These are phyloP conservation scores for Quercus variabilis DNA, from an alignment of 306 rosid species.

Conservation along the genomic window DNA sequence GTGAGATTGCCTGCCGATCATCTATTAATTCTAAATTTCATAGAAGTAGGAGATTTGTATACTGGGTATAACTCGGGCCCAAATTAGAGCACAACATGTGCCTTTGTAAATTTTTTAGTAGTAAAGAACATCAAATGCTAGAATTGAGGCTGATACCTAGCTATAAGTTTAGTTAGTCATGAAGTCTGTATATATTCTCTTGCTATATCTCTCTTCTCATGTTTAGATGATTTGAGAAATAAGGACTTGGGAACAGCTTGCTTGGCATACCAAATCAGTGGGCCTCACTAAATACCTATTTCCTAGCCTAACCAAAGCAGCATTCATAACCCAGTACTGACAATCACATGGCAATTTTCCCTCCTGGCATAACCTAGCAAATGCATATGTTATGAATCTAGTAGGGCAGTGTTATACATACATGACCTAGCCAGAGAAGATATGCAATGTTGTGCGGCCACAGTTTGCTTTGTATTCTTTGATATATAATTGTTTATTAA, in stretches of 20 bases:
- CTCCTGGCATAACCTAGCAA: background rate
- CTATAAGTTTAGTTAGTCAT: no score
- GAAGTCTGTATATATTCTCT: background rate
- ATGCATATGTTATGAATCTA: background rate
- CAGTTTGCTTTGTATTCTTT: background rate
- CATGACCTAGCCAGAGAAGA: background rate
- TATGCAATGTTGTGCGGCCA: background rate
- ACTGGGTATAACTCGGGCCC: no score
- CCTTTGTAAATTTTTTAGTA: no score
- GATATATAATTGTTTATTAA: background rate
- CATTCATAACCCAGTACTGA: background rate
- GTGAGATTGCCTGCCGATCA: no score
- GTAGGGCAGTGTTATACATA: no score
- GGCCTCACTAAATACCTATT: background rate
- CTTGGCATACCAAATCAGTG: background rate
- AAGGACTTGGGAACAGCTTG: background rate
- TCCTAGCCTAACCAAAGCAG: background rate
- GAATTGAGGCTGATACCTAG: no score
- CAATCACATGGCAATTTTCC: background rate
- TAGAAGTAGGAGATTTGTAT: no score
- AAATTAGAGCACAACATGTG: no score
- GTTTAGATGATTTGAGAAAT: background rate
- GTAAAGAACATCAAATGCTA: no score
- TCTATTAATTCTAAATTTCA: no score
- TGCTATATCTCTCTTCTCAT: background rate